Percentiles rank a stretch among this genome's conserved stretches.
These are phyloP conservation scores for Tricholoma sp. DNA, from an alignment of 768 basidiomycete species.

Conservation along the genomic window DNA sequence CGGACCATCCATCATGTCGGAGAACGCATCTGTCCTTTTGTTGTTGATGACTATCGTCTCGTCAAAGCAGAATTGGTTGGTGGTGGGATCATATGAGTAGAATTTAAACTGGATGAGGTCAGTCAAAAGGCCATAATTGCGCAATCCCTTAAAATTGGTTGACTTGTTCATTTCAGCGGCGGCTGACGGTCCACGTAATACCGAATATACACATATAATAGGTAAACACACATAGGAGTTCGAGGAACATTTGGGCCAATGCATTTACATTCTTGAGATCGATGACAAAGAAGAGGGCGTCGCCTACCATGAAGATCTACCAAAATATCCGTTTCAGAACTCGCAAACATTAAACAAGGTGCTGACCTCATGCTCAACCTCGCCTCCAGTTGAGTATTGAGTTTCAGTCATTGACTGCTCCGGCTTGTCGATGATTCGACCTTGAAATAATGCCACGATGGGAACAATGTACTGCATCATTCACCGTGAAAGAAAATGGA, in stretches of 20 bases:
- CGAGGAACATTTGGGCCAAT: conserved; percentile 14
- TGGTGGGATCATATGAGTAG: conserved; percentile 18
- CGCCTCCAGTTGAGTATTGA: conserved; percentile 13
- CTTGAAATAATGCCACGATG: conserved; percentile 17
- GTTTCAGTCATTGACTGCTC: conserved; percentile 8
- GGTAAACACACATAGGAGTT: conserved; percentile 10
- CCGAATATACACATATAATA: conserved; percentile 1
- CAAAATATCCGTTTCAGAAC: conserved; percentile 1
- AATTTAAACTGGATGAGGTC: conserved; percentile 16
- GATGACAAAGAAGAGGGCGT: conserved; percentile 9
- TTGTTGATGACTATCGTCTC: conserved; percentile 13
- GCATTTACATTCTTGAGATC: conserved; percentile 5
- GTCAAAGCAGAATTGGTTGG: conserved; percentile 14
- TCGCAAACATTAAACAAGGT: not conserved
- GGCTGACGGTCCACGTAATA: not conserved
- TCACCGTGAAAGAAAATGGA: not conserved
- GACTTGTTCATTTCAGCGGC: not conserved
- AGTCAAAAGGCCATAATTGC: conserved; percentile 19
- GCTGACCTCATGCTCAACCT: conserved; percentile 12
- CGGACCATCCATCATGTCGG: conserved; percentile 17
- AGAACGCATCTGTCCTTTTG: conserved; percentile 8
- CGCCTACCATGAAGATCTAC: conserved; percentile 11
- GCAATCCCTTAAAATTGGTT: conserved; percentile 8
- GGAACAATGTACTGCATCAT: conserved; percentile 14
- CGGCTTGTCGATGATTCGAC: conserved; percentile 15